Evolutionary conservation across 805 yeast species (phyloP), one percentile per base, ranked within the genome.

Genomic region (Yamadazyma endophytica): DNA sequence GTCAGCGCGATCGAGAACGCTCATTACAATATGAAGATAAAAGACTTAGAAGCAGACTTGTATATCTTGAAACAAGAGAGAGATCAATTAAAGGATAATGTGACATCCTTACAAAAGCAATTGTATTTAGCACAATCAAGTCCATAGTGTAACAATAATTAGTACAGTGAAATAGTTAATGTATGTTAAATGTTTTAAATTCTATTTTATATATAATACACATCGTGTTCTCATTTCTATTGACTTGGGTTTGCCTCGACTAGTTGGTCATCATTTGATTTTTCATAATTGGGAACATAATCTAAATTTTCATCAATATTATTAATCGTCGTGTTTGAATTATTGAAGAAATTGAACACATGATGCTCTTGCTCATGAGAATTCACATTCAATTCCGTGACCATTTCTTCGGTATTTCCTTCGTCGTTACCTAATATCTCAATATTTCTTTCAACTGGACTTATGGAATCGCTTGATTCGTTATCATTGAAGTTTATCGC

Each of bases 41-140:
- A 83, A 46, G 95, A 87, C 46, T 61, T 87, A 45, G 84, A 85
- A 48, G 95, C 95, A 4, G 95, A 86, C 52, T 64, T 87, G 42
- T 82, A 73, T 47, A 82, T 87, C 34, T 71, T 82, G 42, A 79
- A 78, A 47, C 90, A 86, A 57, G 96, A 87, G 57, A 72, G 94
- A 42, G 92, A 87, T 49, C 82, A 79, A 45, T 63, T 84, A 53
- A 80, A 77, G 49, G 82, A 77, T 14, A 78, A 70, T 36, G 73
- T 79, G 11, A 51, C 75, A 19, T 46, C 64, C 0, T 59, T 81
- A 50, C 80, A 81, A 57, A 82, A 81, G 52, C 74, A 73, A 44
- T 56, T 81, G 37, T 55, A 55, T 35, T 40, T 55, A 18, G 42
- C 52, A 9, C 39, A 42, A 26, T 29, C 29, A 25, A 23, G 13